phyloP scores from a whole-genome alignment of 192 early-diverging fungal species.

The Linnemannia schmuckeri region DNA sequence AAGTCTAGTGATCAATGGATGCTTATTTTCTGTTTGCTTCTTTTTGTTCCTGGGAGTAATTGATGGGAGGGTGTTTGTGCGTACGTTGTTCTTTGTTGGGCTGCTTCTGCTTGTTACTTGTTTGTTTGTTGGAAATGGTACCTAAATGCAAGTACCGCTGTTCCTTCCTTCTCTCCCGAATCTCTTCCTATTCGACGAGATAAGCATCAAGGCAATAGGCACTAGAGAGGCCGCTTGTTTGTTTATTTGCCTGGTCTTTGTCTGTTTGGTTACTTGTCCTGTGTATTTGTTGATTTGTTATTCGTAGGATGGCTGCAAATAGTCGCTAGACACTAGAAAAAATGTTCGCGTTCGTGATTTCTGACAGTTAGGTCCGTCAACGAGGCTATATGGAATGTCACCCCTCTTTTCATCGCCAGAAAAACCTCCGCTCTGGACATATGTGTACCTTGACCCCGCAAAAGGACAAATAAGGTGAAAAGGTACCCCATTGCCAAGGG shows the following conservation, averaged over 20 bases:
- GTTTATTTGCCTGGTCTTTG: neutral
- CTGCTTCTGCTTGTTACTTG: neutral
- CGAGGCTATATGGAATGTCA: neutral
- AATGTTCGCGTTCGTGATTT: neutral
- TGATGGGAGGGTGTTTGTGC: neutral
- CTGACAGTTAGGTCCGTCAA: neutral
- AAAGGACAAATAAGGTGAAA: slow-evolving; percentile 7
- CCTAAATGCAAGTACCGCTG: neutral
- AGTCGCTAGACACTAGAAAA: neutral
- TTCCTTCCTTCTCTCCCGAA: neutral
- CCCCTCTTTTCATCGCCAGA: neutral
- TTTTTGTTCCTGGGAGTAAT: neutral
- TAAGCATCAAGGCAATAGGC: neutral
- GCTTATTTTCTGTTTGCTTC: neutral
- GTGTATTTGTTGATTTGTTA: neutral
- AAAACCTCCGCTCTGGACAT: neutral
- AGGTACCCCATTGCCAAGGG: neutral
- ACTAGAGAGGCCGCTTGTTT: neutral
- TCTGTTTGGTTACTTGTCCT: neutral
- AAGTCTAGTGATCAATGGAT: neutral
- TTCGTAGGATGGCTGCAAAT: neutral
- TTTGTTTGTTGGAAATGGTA: neutral
- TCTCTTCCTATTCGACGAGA: neutral
- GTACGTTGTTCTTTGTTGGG: neutral
- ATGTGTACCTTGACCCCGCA: neutral